phyloP scores from a whole-genome alignment of 306 rosid genomes.

The Rosa chinensis region DNA sequence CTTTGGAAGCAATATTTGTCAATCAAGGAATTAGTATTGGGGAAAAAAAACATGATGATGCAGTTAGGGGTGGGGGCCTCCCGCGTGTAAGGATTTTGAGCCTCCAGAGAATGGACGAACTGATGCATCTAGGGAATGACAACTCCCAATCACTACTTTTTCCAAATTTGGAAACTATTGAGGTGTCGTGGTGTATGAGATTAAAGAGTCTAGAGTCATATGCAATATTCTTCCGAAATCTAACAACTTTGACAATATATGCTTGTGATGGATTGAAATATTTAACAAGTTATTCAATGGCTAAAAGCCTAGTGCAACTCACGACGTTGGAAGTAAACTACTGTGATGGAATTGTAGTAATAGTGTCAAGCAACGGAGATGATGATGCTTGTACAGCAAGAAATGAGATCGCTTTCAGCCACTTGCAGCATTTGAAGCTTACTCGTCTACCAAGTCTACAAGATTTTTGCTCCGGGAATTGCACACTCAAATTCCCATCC shows the following conservation, averaged over 20 bases:
- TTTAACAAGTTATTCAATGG: not conserved
- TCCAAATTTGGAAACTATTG: not conserved
- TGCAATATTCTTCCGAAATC: not conserved
- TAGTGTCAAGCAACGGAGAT: not conserved
- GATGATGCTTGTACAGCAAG: not conserved
- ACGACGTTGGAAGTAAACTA: rapidly evolving
- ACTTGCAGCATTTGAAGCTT: not conserved
- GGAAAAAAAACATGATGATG: not conserved
- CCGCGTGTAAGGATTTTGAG: not conserved
- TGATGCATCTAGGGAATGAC: not conserved
- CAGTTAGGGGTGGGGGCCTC: not conserved
- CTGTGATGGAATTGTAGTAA: not conserved
- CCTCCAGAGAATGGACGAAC: rapidly evolving
- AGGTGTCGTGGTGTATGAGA: rapidly evolving
- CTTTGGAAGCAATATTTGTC: not conserved
- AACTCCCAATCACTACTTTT: not conserved
- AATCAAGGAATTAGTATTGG: not conserved
- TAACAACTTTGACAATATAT: not conserved
- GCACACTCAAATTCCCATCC: not conserved
- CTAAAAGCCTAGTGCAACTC: not conserved
- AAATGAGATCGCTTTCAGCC: not conserved
- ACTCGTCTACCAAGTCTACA: not conserved
- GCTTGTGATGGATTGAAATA: not conserved
- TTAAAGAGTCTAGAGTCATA: not conserved
- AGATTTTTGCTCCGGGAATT: not conserved